Evolutionary conservation across 371 early-diverging fungal genomes (phyloP), one percentile per base, ranked within the genome.

Genomic region (Apophysomyces trapeziformis): DNA sequence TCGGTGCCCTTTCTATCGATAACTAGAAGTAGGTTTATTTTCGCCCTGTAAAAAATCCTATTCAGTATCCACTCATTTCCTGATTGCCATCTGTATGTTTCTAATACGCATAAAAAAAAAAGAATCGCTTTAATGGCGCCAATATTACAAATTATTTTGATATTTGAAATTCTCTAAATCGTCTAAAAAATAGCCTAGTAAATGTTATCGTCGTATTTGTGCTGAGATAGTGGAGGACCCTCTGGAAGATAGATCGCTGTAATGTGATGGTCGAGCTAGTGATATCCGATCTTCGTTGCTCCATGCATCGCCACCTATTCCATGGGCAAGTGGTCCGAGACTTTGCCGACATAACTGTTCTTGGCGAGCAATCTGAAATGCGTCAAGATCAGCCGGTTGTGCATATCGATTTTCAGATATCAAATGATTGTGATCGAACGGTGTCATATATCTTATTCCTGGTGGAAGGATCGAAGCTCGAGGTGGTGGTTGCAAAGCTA

Each of bases 251-350:
- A 50, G 0, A 8, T 50, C 54, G 2, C 54, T 50, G 54, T 50
- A 50, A 50, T 50, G 7, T 1, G 54, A 21, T 21, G 54, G 54
- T 50, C 21, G 54, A 21, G 54, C 21, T 26, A 50, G 21, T 9
- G 54, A 50, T 18, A 50, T 26, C 21, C 21, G 54, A 11, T 50
- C 54, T 50, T 50, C 54, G 9, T 50, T 50, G 21, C 54, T 50
- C 54, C 54, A 50, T 50, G 54, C 54, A 21, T 50, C 54, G 8
- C 54, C 54, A 21, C n/a, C 9, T 6, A 21, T 50, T 18, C 9
- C 54, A 21, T 16, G 54, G n/a, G 54, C 21, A 7, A 50, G 21
- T 18, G 47, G 47, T 47, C 13, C 9, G n/a, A 47, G 18, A n/a
- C n/a, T 13, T 50, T 16, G 54, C 16, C 21, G 18, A 11, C 9